Base-by-base conservation (phyloP, 1,284 basidiomycete species). In the Leucoagaricus sp. region DNA sequence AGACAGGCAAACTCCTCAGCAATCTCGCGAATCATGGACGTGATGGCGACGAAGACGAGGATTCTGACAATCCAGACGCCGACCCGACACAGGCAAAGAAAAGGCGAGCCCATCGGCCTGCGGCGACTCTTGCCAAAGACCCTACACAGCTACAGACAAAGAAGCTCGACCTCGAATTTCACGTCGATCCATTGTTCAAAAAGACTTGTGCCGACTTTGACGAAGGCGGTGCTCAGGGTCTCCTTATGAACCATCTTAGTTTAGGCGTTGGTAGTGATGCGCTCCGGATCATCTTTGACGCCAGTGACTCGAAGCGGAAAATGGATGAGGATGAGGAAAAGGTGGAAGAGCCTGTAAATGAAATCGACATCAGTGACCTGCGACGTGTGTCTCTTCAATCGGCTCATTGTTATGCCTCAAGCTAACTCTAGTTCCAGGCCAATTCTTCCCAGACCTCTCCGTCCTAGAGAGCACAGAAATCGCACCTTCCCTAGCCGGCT, bases 171-270 rank as follows among this genome's bases (percentile, higher is more conserved):
- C 82, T 96, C 28, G 97, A 98, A 69, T 98, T 98, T 73, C 91
- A 87, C 44, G 94, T 98, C 38, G 96, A 99, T 69, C 97, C 96
- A 1, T 77, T 99, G 28, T 99, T 99, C 79, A 93, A 88, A 73
- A 99, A 99, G 80, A 99, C 97, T 0, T 95, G 89, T 62, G 97
- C 94, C 19, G 97, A 99, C 70, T 99, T 99, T 69, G 96, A 99
- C 70, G 97, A 99, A 72, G 97, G 96, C 42, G 96, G 96, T 53
- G 96, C 96, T 0, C 91, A 94, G 60, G 96, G 96, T 7, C 72
- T 97, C 50, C 76, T 97, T 38, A 95, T 96, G 93, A 97, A 97
- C 68, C 94, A 96, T 67, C 78, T 96, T 40, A 82, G 83, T 53
- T 65, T 92, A 55, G 89, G 87, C 15, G 75, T 87, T 3, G 91